Conservation (phyloP, 2,329 filamentous ascomycete species). For the Trichophyton schoenleinii region DNA sequence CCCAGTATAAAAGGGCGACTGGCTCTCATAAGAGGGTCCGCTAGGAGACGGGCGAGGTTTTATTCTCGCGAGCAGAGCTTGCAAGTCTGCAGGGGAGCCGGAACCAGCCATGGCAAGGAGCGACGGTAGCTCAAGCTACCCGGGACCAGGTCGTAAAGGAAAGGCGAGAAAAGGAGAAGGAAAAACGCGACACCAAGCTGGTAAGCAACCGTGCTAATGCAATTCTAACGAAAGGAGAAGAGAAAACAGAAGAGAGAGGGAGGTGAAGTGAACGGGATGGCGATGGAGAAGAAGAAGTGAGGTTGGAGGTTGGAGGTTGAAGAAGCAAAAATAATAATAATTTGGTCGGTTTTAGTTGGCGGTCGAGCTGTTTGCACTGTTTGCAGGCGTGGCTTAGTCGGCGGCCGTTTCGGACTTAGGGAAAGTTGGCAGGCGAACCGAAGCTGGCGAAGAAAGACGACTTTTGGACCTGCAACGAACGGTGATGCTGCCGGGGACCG, state of each 20-base stretch:
- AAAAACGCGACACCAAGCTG: constrained; percentile 9
- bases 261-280: constrained; percentile 4
- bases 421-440: too few species aligned
- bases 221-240: constrained; percentile 13
- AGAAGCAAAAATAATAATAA: constrained; percentile 8
- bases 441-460: background rate
- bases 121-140: constrained; percentile 5
- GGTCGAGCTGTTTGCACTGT: constrained; percentile 4
- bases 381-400: background rate
- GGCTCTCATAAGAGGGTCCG: constrained; percentile 16
- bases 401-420: background rate
- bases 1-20: constrained; percentile 11
- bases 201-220: constrained; percentile 1
- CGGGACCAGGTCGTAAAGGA: constrained; percentile 5
- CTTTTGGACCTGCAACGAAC: background rate
- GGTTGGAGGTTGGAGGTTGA: constrained; percentile 3
- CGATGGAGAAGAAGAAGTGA: constrained; percentile 1
- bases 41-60: constrained; percentile 29
- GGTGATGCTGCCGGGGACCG: background rate
- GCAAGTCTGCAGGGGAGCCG: constrained; percentile 30
- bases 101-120: constrained; percentile 3
- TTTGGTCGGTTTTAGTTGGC: background rate
- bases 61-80: constrained; percentile 36
- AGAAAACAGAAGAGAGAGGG: constrained; percentile 16
- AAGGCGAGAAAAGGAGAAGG: constrained; percentile 9